A percentile compares a stretch with the other conserved stretches of the same genome.
Evolutionary conservation across 805 yeast species (phyloP).

Genomic region (Saccharomycopsis fermentans): DNA sequence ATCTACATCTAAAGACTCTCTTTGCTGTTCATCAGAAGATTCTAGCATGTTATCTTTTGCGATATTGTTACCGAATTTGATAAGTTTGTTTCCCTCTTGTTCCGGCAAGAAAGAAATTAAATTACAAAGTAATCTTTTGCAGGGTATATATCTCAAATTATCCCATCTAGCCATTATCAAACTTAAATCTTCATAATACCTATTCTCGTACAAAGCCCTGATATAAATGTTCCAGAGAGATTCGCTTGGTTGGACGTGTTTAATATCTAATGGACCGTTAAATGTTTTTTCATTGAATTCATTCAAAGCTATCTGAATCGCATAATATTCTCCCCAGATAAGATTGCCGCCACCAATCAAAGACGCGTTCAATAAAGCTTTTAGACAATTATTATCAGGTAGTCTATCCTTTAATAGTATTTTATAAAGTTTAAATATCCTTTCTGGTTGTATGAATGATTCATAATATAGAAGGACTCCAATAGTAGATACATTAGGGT

Average conservation of each 20-base stretch:
- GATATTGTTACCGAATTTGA: neutral
- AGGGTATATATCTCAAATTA: constrained; percentile 33
- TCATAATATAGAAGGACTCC: constrained; percentile 24
- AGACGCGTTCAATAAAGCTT: constrained; percentile 43
- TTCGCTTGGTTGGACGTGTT: constrained; percentile 33
- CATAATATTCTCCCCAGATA: constrained; percentile 41
- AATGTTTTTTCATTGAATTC: constrained; percentile 34
- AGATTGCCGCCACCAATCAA: constrained; percentile 21
- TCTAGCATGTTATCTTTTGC: neutral
- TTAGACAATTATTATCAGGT: constrained; percentile 26
- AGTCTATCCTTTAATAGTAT: constrained; percentile 15
- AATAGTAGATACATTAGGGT: constrained; percentile 18
- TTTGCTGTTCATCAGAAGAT: neutral
- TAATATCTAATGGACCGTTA: neutral
- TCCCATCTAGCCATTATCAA: constrained; percentile 49
- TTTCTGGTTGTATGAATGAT: constrained; percentile 25
- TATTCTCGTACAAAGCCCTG: constrained; percentile 35
- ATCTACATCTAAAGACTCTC: neutral
- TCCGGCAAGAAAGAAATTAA: neutral
- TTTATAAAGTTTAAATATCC: constrained; percentile 24
- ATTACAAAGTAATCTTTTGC: constrained; percentile 23
- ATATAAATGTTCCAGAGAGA: constrained; percentile 46
- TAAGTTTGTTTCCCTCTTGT: neutral
- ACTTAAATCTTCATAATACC: constrained; percentile 39
- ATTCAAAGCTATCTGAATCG: constrained; percentile 49